A percentile compares a stretch with the other conserved stretches of the same genome.
Conservation (phyloP, 1,139 yeast genomes). For the Yamadazyma mexicana region DNA sequence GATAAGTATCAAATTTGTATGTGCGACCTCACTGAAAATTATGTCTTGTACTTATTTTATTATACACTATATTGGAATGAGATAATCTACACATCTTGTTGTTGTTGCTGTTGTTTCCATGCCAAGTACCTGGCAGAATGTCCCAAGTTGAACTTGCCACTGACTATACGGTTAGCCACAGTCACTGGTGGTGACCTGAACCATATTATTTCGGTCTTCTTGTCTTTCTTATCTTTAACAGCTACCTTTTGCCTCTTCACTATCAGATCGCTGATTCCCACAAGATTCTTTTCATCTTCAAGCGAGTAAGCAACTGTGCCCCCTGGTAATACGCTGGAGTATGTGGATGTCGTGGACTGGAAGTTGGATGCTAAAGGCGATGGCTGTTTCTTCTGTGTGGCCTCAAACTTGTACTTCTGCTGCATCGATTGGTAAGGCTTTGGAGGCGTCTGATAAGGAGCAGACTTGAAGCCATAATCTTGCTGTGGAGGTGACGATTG, state of each 20-base stretch:
- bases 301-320: constrained; percentile 41
- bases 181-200: constrained; percentile 77
- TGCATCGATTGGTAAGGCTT: constrained; percentile 20
- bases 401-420: constrained; percentile 15
- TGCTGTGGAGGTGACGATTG: constrained; percentile 11
- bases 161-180: constrained; percentile 49
- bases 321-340: constrained; percentile 40
- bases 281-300: constrained; percentile 21
- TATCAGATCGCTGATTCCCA: constrained; percentile 19
- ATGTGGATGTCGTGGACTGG: constrained; percentile 35
- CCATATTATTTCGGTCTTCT: constrained; percentile 61
- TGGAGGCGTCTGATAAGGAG: constrained; percentile 16
- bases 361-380: constrained; percentile 22
- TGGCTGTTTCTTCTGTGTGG: constrained; percentile 18
- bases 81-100: neutral
- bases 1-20: no score
- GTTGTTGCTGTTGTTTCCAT: constrained; percentile 48
- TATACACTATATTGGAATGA: constrained; percentile 1
- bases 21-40: neutral
- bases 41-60: no score
- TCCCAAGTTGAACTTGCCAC: constrained; percentile 44
- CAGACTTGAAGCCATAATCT: constrained; percentile 18
- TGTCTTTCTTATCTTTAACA: constrained; percentile 18
- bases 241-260: constrained; percentile 24
- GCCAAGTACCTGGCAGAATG: constrained; percentile 72